Evolutionary conservation across 805 yeast genomes (phyloP).

Genomic region (Candida taoyuanica): DNA sequence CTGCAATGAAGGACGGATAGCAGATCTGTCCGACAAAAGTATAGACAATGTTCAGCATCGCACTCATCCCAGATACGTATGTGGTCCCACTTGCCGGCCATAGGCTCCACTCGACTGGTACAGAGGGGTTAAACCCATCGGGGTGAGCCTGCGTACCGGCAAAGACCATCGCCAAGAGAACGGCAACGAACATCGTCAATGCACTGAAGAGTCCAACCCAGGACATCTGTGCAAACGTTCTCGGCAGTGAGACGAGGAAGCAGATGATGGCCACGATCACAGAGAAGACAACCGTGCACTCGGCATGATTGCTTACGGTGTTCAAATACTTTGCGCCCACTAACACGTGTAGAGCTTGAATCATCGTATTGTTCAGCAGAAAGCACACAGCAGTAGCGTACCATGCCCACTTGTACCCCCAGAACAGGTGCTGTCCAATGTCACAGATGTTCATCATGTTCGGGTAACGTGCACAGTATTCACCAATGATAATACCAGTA

Average conservation of each 20-base stretch:
- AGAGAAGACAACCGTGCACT: conserved; percentile 49
- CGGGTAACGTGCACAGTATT: conserved; percentile 51
- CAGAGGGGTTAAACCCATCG: conserved; percentile 32
- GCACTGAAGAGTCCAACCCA: conserved; percentile 50
- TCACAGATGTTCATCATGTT: conserved; percentile 50
- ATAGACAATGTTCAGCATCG: conserved; percentile 54
- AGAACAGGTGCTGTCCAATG: conserved; percentile 52
- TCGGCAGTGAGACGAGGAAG: conserved; percentile 47
- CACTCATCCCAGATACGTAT: conserved; percentile 50
- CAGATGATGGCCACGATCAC: conserved; percentile 47
- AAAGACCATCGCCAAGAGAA: conserved; percentile 46
- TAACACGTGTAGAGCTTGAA: conserved; percentile 54
- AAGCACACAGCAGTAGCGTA: conserved; percentile 53
- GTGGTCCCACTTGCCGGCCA: conserved; percentile 53
- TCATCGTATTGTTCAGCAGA: conserved; percentile 49
- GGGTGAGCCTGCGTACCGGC: conserved; percentile 52
- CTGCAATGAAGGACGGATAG: conserved; percentile 57
- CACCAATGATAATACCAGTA: conserved; percentile 51
- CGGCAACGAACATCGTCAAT: conserved; percentile 52
- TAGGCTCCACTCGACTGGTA: conserved; percentile 39
- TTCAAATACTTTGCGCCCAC: conserved; percentile 58
- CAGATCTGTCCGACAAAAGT: conserved; percentile 64
- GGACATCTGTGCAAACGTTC: conserved; percentile 52
- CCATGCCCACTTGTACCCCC: conserved; percentile 49
- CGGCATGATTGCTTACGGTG: conserved; percentile 44